phyloP scores from a whole-genome alignment of 345 rosid species.

The Euclidium syriacum region DNA sequence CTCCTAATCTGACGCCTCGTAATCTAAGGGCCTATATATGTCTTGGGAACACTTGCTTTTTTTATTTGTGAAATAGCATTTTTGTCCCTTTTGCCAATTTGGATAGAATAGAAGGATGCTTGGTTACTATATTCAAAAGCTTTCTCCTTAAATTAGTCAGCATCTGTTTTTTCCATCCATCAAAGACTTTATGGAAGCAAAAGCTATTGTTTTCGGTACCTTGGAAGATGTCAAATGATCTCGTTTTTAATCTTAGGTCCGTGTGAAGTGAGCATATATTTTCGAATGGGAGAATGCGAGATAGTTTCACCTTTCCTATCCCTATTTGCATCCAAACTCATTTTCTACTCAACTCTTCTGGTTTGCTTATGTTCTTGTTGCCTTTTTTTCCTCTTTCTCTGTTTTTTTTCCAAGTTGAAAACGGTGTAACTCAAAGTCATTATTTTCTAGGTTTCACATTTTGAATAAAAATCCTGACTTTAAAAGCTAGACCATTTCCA shows the following conservation, averaged over 20 bases:
- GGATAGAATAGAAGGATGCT: background rate
- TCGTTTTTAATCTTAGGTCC: background rate
- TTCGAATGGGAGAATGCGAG: background rate
- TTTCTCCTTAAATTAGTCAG: background rate
- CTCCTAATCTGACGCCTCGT: background rate
- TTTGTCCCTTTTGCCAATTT: background rate
- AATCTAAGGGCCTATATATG: background rate
- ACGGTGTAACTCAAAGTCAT: background rate
- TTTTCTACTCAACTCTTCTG: background rate
- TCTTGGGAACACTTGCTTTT: no score
- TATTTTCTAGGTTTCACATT: conserved; percentile 1
- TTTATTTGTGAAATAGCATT: background rate
- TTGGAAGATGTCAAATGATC: conserved; percentile 2
- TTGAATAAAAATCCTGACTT: background rate
- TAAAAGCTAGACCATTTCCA: conserved; percentile 10
- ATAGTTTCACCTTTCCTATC: background rate
- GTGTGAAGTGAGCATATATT: background rate
- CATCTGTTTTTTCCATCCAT: no score
- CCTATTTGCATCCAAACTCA: background rate
- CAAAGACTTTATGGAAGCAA: background rate
- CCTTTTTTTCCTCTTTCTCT: background rate
- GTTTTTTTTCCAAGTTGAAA: background rate
- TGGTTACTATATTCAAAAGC: background rate
- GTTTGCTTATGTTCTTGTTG: no score
- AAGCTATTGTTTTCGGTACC: background rate